Conservation (phyloP, 2,329 filamentous ascomycete species). For the Aspergillus alliaceus region DNA sequence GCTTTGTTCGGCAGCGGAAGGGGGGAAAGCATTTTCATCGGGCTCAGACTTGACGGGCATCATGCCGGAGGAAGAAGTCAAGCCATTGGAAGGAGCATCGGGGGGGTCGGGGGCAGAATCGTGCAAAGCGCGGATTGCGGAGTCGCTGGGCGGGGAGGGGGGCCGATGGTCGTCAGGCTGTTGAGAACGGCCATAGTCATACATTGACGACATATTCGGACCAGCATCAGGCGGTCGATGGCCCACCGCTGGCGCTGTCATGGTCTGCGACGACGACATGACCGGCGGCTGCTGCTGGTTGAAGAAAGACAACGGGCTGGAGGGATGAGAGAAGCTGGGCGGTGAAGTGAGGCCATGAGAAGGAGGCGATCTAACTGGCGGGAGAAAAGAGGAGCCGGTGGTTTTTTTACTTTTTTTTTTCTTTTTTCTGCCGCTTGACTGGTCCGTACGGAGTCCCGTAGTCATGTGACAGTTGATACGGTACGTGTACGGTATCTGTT, state of each 20-base stretch:
- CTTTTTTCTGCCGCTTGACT: slow-evolving; percentile 12
- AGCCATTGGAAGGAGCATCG: slow-evolving; percentile 27
- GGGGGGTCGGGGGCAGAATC: slow-evolving; percentile 32
- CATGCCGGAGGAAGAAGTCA: slow-evolving; percentile 26
- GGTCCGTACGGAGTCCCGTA: neutral
- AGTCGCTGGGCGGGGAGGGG: slow-evolving; percentile 35
- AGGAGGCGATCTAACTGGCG: slow-evolving; percentile 13
- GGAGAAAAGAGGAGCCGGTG: slow-evolving; percentile 19
- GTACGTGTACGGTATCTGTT: neutral
- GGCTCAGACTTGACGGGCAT: slow-evolving; percentile 33
- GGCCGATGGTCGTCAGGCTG: slow-evolving; percentile 17
- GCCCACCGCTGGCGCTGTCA: slow-evolving; percentile 49
- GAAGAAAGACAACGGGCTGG: slow-evolving; percentile 15
- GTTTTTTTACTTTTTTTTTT: slow-evolving; percentile 3
- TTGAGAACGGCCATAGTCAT: slow-evolving; percentile 38
- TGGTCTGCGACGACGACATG: slow-evolving; percentile 49
- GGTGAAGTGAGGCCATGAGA: slow-evolving; percentile 21
- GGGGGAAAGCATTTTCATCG: slow-evolving; percentile 21
- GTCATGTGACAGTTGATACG: neutral
- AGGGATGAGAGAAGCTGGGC: slow-evolving; percentile 14
- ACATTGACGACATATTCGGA: slow-evolving; percentile 40
- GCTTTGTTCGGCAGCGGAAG: slow-evolving; percentile 21
- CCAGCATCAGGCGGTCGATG: slow-evolving; percentile 46
- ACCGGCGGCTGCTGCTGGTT: slow-evolving; percentile 32
- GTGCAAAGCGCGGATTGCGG: slow-evolving; percentile 40